phyloP scores from a whole-genome alignment of 2,329 filamentous ascomycete species.

The Fusarium sp. region DNA sequence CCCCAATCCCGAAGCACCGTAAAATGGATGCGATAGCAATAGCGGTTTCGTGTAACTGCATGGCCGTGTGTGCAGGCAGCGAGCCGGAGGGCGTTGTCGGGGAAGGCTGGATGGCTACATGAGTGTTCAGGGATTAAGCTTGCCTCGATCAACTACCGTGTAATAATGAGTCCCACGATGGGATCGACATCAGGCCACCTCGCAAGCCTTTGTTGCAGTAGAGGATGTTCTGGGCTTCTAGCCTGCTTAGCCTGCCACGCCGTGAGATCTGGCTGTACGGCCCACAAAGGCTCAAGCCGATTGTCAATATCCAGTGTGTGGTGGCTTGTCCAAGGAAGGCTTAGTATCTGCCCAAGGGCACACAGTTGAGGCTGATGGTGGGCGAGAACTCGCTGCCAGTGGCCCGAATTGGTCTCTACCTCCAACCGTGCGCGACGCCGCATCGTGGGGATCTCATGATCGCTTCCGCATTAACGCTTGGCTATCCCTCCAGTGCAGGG shows the following conservation, averaged over 20 bases:
- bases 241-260: conserved; percentile 29
- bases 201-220: conserved; percentile 38
- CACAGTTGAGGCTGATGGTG: conserved; percentile 20
- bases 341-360: conserved; percentile 10
- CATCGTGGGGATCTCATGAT: conserved; percentile 46
- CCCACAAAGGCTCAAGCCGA: conserved; percentile 18
- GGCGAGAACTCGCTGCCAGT: conserved; percentile 11
- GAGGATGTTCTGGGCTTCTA: conserved; percentile 38
- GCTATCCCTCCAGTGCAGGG: conserved; percentile 18
- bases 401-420: conserved; percentile 14
- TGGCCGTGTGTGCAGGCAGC: conserved; percentile 15
- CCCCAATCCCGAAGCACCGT: not conserved
- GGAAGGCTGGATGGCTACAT: conserved; percentile 22
- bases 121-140: conserved; percentile 18
- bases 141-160: conserved; percentile 14
- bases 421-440: conserved; percentile 41
- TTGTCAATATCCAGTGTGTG: conserved; percentile 2
- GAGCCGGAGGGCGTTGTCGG: conserved; percentile 23
- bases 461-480: conserved; percentile 27
- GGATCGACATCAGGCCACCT: conserved; percentile 45
- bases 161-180: conserved; percentile 37
- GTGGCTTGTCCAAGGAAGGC: conserved; percentile 19
- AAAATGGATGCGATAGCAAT: not conserved
- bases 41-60: conserved; percentile 8
- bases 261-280: conserved; percentile 19